A percentile compares a stretch with the other conserved stretches of the same genome.
Conservation (phyloP, 2,329 filamentous ascomycete genomes). For the Sporothrix brasiliensis region DNA sequence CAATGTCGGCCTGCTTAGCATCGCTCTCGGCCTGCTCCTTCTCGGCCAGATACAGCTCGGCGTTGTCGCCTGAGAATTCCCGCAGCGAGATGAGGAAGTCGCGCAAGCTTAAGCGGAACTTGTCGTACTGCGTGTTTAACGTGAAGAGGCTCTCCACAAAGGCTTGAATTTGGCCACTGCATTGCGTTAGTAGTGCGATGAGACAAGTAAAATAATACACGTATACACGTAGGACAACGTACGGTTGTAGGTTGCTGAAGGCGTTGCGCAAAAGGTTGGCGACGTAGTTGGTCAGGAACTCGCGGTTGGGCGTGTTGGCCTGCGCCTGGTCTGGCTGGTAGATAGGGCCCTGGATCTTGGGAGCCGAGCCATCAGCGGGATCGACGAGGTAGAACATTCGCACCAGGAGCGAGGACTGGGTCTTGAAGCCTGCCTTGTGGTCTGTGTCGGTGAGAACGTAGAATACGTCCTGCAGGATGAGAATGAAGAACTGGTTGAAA, state of each 20-base stretch:
- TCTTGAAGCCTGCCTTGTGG: constrained; percentile 99
- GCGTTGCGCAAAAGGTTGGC: constrained; percentile 82
- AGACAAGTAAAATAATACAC: neutral
- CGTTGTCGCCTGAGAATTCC: constrained; percentile 94
- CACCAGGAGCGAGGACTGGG: constrained; percentile 88
- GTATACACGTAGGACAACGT: constrained; percentile 48
- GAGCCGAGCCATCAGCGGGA: constrained; percentile 64
- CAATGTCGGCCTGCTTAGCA: constrained; percentile 83
- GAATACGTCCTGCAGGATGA: constrained; percentile 96
- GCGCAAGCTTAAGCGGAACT: constrained; percentile 93
- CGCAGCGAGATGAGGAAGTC: constrained; percentile 98
- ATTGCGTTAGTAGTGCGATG: constrained; percentile 30
- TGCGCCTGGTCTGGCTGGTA: constrained; percentile 83
- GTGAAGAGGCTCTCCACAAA: constrained; percentile 91
- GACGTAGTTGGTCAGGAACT: constrained; percentile 88
- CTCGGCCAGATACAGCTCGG: constrained; percentile 90
- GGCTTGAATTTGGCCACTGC: constrained; percentile 78
- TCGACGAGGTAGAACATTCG: constrained; percentile 97
- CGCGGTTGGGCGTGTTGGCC: constrained; percentile 80
- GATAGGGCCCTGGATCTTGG: constrained; percentile 91
- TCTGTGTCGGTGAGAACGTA: constrained; percentile 97
- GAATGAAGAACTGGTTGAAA: constrained; percentile 96
- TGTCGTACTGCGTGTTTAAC: constrained; percentile 83
- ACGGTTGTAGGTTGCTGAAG: constrained; percentile 91
- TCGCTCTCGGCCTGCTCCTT: constrained; percentile 89